A percentile compares a stretch with the other conserved stretches of the same genome.
phyloP scores from a whole-genome alignment of 225 moss, liverwort and hornwort genomes.

The Lunularia cruciata region DNA sequence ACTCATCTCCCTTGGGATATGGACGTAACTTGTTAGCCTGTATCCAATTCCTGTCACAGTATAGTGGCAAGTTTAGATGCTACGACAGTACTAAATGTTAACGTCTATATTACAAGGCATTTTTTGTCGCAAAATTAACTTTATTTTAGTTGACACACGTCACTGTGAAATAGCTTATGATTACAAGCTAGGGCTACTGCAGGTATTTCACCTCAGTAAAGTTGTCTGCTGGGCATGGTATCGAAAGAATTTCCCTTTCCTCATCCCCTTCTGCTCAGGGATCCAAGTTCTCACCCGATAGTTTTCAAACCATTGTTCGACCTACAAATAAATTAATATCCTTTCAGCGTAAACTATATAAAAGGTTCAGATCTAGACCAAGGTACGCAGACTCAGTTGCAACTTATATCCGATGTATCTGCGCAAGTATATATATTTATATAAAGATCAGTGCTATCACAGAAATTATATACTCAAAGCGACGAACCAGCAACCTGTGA shows the following conservation, averaged over 20 bases:
- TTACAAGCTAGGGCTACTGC: too few species aligned
- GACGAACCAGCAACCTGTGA: too few species aligned
- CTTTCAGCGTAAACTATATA: background rate
- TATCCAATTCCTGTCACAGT: background rate
- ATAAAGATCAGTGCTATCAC: background rate
- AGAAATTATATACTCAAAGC: too few species aligned
- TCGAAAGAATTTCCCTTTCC: conserved; percentile 12
- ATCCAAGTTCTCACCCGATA: conserved; percentile 2
- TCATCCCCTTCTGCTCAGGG: background rate
- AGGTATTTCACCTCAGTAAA: background rate
- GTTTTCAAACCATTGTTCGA: conserved; percentile 12
- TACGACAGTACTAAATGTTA: background rate
- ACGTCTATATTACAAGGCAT: background rate
- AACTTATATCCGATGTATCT: too few species aligned
- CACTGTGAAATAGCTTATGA: too few species aligned
- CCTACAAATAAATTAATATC: background rate
- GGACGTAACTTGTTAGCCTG: background rate
- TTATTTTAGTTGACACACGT: too few species aligned
- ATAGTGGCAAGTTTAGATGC: background rate
- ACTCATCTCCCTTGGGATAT: background rate
- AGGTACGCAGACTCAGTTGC: too few species aligned
- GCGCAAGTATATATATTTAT: too few species aligned
- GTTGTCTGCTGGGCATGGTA: background rate
- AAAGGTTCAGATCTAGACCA: too few species aligned
- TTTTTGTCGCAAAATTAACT: background rate